These are phyloP conservation scores for Solanum ossicruentum DNA, from an alignment of 257 asterid species.

Conservation along the genomic window DNA sequence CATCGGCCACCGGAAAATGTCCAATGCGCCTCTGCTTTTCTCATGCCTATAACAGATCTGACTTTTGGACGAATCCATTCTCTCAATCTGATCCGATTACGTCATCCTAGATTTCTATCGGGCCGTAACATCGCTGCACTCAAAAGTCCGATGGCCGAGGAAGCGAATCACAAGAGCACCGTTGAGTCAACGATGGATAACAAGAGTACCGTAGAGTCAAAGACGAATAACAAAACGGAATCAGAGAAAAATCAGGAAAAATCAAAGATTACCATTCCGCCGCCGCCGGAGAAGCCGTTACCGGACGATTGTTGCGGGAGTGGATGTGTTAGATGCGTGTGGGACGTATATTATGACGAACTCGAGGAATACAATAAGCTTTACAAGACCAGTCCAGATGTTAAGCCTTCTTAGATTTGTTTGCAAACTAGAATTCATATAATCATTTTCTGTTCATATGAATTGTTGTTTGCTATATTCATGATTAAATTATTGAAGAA, in stretches of 20 bases:
- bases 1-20: conserved; percentile 6
- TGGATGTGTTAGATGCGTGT: conserved; percentile 73
- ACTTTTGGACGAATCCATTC: conserved; percentile 18
- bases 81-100: conserved; percentile 1
- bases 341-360: conserved; percentile 69
- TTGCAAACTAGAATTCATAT: not conserved
- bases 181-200: conserved; percentile 3
- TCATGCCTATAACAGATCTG: conserved; percentile 26
- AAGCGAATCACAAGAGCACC: conserved; percentile 6
- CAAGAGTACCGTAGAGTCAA: not conserved
- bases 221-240: not conserved
- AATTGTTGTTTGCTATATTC: not conserved
- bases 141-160: conserved; percentile 27
- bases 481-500: not conserved
- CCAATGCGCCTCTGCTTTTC: not conserved
- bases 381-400: conserved; percentile 7
- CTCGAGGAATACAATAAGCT: conserved; percentile 57
- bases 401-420: not conserved
- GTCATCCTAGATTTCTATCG: conserved; percentile 1
- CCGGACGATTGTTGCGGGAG: conserved; percentile 80
- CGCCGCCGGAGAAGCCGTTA: conserved; percentile 77
- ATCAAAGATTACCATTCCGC: conserved; percentile 20
- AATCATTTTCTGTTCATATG: not conserved
- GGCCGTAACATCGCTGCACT: not conserved
- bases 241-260: conserved; percentile 22